Percentiles rank a stretch among this genome's conserved stretches.
Conservation (phyloP, 202 grass and related monocot genomes). For the Carex arenaria region DNA sequence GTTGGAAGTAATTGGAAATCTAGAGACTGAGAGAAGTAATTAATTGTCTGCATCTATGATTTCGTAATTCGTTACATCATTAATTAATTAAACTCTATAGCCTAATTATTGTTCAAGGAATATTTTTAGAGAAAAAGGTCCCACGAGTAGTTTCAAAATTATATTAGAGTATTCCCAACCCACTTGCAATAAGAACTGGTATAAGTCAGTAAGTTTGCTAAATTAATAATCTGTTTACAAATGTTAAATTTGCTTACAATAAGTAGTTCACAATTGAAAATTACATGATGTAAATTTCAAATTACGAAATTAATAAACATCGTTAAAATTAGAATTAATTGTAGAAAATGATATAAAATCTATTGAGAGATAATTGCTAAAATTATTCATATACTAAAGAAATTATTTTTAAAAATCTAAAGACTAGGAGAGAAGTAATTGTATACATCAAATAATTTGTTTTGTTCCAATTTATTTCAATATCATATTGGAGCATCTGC, state of each 20-base stretch:
- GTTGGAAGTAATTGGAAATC: slow-evolving; percentile 4
- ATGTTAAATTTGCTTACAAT: background rate
- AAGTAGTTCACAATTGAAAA: background rate
- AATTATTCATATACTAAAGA: background rate
- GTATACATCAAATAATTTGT: background rate
- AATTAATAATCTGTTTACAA: background rate
- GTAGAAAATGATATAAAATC: background rate
- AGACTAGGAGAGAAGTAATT: slow-evolving; percentile 9
- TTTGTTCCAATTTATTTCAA: background rate
- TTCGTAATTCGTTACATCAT: too few relatives aligned
- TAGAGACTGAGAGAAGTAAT: slow-evolving; percentile 17
- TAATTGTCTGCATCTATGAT: too few relatives aligned
- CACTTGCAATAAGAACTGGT: background rate
- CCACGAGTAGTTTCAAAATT: background rate
- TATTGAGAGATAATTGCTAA: background rate
- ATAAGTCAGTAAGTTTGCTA: too few relatives aligned
- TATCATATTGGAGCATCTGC: background rate
- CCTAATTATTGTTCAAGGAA: background rate
- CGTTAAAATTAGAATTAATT: background rate
- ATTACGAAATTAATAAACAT: background rate
- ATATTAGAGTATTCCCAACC: background rate
- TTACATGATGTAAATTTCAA: background rate
- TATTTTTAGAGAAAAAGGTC: background rate
- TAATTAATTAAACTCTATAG: background rate
- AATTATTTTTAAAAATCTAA: background rate